Evolutionary conservation across 495 filamentous ascomycete genomes (phyloP).

Genomic region (Aspergillus heteromorphus): DNA sequence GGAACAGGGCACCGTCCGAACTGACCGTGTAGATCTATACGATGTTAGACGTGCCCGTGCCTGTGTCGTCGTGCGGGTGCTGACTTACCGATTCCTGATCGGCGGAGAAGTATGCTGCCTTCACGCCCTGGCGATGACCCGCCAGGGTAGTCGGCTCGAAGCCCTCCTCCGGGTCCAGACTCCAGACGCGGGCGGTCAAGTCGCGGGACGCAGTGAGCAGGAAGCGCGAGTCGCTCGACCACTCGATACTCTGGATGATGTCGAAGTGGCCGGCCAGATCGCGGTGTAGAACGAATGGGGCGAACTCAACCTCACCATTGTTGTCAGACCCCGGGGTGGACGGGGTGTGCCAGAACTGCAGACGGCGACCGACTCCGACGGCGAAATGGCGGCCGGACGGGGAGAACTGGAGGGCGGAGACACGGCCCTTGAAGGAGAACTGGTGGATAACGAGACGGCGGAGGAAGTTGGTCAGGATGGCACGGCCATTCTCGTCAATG

Average conservation of each 20-base stretch:
- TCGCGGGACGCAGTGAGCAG: slow-evolving; percentile 88
- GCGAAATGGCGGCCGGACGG: slow-evolving; percentile 87
- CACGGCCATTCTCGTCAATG: slow-evolving; percentile 88
- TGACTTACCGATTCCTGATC: slow-evolving; percentile 70
- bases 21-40: slow-evolving; percentile 68
- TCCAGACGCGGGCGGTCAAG: slow-evolving; percentile 91
- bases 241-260: slow-evolving; percentile 74
- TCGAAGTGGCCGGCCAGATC: slow-evolving; percentile 87
- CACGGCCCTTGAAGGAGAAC: slow-evolving; percentile 82
- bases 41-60: slow-evolving; percentile 43
- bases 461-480: slow-evolving; percentile 83
- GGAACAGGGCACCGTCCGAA: slow-evolving; percentile 62
- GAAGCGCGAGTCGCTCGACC: slow-evolving; percentile 93
- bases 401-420: slow-evolving; percentile 85
- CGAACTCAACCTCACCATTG: slow-evolving; percentile 86
- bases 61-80: slow-evolving; percentile 26
- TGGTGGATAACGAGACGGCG: slow-evolving; percentile 83
- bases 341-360: slow-evolving; percentile 95
- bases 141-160: slow-evolving; percentile 85
- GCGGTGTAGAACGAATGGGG: slow-evolving; percentile 85
- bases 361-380: slow-evolving; percentile 73
- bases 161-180: slow-evolving; percentile 75
- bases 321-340: slow-evolving; percentile 70
- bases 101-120: slow-evolving; percentile 86
- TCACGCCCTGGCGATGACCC: slow-evolving; percentile 81